Base-by-base conservation (phyloP, 768 basidiomycete genomes). In the Russula sp. region DNA sequence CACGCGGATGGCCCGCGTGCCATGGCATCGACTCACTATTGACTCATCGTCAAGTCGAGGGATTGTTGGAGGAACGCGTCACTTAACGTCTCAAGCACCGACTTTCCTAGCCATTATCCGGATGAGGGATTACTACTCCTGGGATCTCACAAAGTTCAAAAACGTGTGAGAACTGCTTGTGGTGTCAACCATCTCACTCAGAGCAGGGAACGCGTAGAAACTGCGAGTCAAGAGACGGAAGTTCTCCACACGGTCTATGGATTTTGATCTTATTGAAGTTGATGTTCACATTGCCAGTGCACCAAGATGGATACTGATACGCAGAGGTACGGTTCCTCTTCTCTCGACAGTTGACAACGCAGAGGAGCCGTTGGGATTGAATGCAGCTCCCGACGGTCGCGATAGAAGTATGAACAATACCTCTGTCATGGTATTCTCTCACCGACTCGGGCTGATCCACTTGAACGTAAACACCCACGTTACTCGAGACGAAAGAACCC, bases 271-370 rank as follows among this genome's bases (percentile, higher is more conserved):
- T 47, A 82, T 98, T 58, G 95, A 96, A 6, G 88, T 98, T 34
- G 96, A 99, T 72, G 91, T 96, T 0, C 90, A 92, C 16, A 90
- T 99, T 60, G 94, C 97, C 35, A 98, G 98, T 73, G 93, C 96
- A 0, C 83, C 96, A 66, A 81, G 97, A 34, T 80, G 97, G 59
- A 93, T 97, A 58, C 79, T 98, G 71, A 90, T 98, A n/a, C 51
- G 89, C 96, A 10, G 97, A 99, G 81, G 95, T 93, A 58, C 5
- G 60, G 57, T 82, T 38, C 22, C 8, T 4, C 13, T 25, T 56
- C 22, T 55, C 6, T n/a, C n/a, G n/a, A n/a, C n/a, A n/a, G n/a
- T 18, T 50, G 1, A n/a, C 56, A 54, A 39, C 29, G 11, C 20
- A n/a, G 34, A 48, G n/a, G 16, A 9, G 45, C 41, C 25, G n/a